Base-by-base conservation (phyloP, 2,329 filamentous ascomycete genomes). In the Botrytis deweyae region DNA sequence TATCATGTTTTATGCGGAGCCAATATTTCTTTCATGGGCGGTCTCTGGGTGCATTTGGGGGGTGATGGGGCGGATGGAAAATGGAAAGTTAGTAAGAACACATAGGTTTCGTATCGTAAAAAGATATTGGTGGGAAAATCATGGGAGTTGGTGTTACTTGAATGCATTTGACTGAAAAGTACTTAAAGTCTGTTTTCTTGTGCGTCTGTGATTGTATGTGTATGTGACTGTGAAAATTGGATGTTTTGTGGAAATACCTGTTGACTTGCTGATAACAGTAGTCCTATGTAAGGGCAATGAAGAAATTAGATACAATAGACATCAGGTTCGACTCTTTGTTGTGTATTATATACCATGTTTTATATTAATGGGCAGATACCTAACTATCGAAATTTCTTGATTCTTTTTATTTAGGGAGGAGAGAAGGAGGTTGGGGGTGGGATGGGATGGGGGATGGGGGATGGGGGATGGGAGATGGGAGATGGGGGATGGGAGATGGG, bases 91-190 rank as follows among this genome's bases (percentile, higher is more conserved):
- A 58, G 52, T 58, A 58, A 58, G 44, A 52, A 29, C 44, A 40
- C 20, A 38, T 52, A 52, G 64, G 22, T 38, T 40, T n/a, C 44
- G 20, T 52, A 52, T 52, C 22, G 25, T 67, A 29, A 67, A n/a
- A 25, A 67, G 64, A 52, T 38, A 20, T n/a, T 67, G 44, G 22
- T 52, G 44, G 64, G 44, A 40, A 52, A 67, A 67, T 67, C 16
- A 67, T 29, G 12, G 64, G 64, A 67, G 44, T 67, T 67, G 33
- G 44, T 52, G 33, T 67, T 67, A 38, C 44, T n/a, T 40, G 22
- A 67, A 67, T 67, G 64, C 64, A 67, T 49, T 67, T 40, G 7
- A 52, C 36, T 67, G 44, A 38, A 52, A 52, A 67, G n/a, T 65
- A 46, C 29, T 22, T n/a, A 14, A 10, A 42, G 16, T 64, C 29